Base-by-base conservation (phyloP, 1,284 basidiomycete species). In the Bjerkandera adusta region DNA sequence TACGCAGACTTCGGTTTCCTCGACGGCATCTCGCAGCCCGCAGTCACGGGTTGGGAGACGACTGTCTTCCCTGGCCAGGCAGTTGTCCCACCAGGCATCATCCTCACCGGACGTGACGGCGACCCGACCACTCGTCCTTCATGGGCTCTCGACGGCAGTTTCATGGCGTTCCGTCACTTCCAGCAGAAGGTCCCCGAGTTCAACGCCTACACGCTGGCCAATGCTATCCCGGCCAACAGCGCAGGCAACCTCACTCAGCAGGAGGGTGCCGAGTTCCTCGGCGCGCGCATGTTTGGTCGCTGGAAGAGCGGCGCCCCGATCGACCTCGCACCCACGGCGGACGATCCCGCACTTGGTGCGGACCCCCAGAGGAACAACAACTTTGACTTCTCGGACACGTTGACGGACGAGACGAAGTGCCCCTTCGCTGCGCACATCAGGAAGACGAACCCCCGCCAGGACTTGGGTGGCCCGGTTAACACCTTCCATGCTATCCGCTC, bases 391-490 rank as follows among this genome's bases (percentile, higher is more conserved):
- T 67, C 72, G 50, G 36, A 50, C 39, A 21, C 40, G 8, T 13
- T 40, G 8, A 42, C 20, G 22, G 68, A 67, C 33, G 49, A 57
- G 47, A 53, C 53, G 18, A 65, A 66, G 15, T 81, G 79, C 58
- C 79, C 79, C 1, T 80, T 78, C 63, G 69, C 73, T 47, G 75
- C 77, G 5, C 79, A 81, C 54, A 65, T 75, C 43, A 71, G 79
- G 45, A 80, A 79, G 66, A 73, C 75, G 1, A 68, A 70, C 50
- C 79, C 79, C n/a, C 71, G 79, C 16, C 66, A 64, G 15, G 75
- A 77, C 48, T 61, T 77, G 16, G 64, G 49, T 4, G 53, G 53
- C 20, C 36, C 54, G 11, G 54, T 48, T 11, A 48, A 46, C 24
- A 50, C 35, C 38, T 47, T 51, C 35, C 58, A 57, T 25, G 58